Evolutionary conservation across 192 early-diverging fungal species (phyloP).

Genomic region (Diversispora epigaea): DNA sequence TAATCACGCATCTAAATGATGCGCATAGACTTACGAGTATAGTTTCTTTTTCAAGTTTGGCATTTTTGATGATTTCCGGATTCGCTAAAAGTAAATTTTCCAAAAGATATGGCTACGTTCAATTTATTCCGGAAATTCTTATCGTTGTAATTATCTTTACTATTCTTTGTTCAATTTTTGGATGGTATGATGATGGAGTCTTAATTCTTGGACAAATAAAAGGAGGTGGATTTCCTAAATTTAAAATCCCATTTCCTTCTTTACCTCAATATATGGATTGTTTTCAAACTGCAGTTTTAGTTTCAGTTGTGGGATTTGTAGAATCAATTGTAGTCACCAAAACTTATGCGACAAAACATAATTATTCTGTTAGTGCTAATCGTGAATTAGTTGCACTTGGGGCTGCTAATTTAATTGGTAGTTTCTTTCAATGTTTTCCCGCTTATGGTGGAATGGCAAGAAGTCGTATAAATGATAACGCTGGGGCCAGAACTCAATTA

Average conservation of each 20-base stretch:
- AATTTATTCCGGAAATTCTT: conserved; percentile 89
- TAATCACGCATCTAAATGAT: conserved; percentile 63
- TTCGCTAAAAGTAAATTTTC: conserved; percentile 54
- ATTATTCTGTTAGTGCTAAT: conserved; percentile 91
- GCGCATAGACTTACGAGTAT: conserved; percentile 68
- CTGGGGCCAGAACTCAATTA: conserved; percentile 88
- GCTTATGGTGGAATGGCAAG: conserved; percentile 91
- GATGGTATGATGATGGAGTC: conserved; percentile 75
- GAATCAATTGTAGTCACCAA: conserved; percentile 95
- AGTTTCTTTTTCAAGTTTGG: conserved; percentile 68
- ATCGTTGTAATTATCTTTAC: conserved; percentile 80
- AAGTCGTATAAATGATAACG: conserved; percentile 89
- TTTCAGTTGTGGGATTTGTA: conserved; percentile 96
- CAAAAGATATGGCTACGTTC: conserved; percentile 58
- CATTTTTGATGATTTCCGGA: conserved; percentile 63
- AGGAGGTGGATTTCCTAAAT: conserved; percentile 57
- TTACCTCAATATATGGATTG: conserved; percentile 63
- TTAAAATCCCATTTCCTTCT: conserved; percentile 64
- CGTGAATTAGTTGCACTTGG: conserved; percentile 96
- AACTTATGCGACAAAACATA: conserved; percentile 87
- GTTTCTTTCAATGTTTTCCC: conserved; percentile 70
- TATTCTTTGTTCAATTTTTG: conserved; percentile 56
- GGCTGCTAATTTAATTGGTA: conserved; percentile 79
- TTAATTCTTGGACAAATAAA: conserved; percentile 77
- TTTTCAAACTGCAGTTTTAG: conserved; percentile 80